Evolutionary conservation across 2,329 filamentous ascomycete species (phyloP), one percentile per base, ranked within the genome.

Genomic region (Parastagonospora avenae): DNA sequence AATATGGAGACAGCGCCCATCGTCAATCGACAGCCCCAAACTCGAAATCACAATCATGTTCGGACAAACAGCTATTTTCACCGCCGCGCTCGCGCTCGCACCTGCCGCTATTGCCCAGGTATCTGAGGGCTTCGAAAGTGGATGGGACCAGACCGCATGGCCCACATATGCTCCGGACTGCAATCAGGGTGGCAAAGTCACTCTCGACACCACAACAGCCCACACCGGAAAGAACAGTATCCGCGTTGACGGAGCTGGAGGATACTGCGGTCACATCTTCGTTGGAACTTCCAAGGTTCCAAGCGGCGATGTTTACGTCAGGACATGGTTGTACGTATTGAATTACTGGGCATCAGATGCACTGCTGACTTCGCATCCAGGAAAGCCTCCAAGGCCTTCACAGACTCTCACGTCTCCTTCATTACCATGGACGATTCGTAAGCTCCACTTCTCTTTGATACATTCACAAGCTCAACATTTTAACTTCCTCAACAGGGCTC

Each of bases 201-300:
- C 72, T 1, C 80, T 86, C 10, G 84, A 86, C 61, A 85, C 72
- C 56, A 75, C 82, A 33, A 82, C 76, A 0, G 82, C 80, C 0
- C 81, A 85, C 62, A 66, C 61, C 10, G 70, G 70, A 81, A 42
- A 97, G 85, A 59, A 92, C 83, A 71, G 87, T 80, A 71, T 99
- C 94, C 2, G 92, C 89, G 68, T 85, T 68, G 68, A 85, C 77
- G 62, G 90, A 79, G 53, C 91, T 83, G 8, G 89, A 84, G 12
- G 84, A 5, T 72, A 65, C 51, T 72, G 70, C 43, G 70, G 70
- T 29, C 83, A 86, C 63, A 81, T 84, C 39, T 86, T 86, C 71
- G 81, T 86, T 50, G 83, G 83, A 51, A 85, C 83, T 1, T 82
- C 74, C 1, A 77, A 79, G 39, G 73, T 86, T 2, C 83, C 83